These are phyloP conservation scores for Phytophthora fragariaefolia DNA, from an alignment of 352 stramenopile species.

Conservation along the genomic window DNA sequence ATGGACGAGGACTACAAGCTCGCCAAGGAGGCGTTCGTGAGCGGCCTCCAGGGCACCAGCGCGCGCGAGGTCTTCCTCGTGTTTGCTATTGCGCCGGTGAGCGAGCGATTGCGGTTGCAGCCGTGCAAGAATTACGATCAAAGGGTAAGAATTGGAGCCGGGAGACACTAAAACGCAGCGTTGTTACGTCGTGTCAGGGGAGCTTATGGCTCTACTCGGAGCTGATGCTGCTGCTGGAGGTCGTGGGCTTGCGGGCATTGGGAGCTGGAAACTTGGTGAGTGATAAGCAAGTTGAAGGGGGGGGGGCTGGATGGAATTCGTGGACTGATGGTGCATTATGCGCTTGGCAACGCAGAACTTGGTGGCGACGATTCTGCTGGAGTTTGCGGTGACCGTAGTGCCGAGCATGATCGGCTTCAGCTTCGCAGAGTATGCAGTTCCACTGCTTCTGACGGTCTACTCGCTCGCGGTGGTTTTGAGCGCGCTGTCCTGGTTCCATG, in stretches of 20 bases:
- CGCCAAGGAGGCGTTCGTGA: slow-evolving; percentile 85
- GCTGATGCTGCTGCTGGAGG: slow-evolving; percentile 74
- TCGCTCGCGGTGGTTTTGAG: slow-evolving; percentile 56
- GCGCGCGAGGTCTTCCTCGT: slow-evolving; percentile 76
- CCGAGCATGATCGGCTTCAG: slow-evolving; percentile 81
- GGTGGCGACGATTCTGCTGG: slow-evolving; percentile 59
- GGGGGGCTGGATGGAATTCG: not conserved
- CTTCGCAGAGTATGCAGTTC: slow-evolving; percentile 61
- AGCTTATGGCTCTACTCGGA: slow-evolving; percentile 87
- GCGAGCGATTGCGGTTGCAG: slow-evolving; percentile 10
- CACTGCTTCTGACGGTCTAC: slow-evolving; percentile 68
- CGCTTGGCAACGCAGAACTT: slow-evolving; percentile 56
- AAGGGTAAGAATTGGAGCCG: slow-evolving; percentile 10
- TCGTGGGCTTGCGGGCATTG: slow-evolving; percentile 65
- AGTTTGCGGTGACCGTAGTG: slow-evolving; percentile 73
- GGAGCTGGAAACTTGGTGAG: slow-evolving; percentile 59
- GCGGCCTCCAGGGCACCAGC: slow-evolving; percentile 70
- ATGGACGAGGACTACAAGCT: slow-evolving; percentile 86
- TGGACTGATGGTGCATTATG: not conserved
- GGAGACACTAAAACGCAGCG: slow-evolving; percentile 24
- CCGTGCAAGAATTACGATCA: not conserved
- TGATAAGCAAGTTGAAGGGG: not conserved
- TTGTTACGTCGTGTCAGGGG: slow-evolving; percentile 52
- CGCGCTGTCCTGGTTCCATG: slow-evolving; percentile 72
- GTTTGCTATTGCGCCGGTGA: slow-evolving; percentile 78